Base-by-base conservation (phyloP, 2,329 filamentous ascomycete genomes). In the Dichotomopilus funicola region DNA sequence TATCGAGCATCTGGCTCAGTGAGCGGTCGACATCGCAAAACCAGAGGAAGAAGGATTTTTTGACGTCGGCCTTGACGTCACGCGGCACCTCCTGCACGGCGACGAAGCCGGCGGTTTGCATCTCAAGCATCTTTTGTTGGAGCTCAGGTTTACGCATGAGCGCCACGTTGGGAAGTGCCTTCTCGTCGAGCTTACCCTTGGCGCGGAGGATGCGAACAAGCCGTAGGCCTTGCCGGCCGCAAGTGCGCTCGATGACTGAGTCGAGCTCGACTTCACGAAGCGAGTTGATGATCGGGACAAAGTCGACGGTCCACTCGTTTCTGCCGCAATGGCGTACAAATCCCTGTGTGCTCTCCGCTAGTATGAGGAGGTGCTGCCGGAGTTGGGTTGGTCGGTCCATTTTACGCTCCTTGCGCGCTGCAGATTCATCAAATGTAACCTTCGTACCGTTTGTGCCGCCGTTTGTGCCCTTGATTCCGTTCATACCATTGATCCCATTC, bases 161-260 rank as follows among this genome's bases (percentile, higher is more conserved):
- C 52, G 88, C 88, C 54, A 91, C 79, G 49, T 85, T 85, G 40
- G 88, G 87, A 10, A 96, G 78, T 58, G 88, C 86, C 71, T 95
- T 95, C 71, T 99, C 94, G 62, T 97, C 92, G n/a, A 97, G 77
- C 67, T 94, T 96, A 52, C 94, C 94, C 67, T 91, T 90, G 56
- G 88, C 85, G 41, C 87, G 81, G 19, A 99, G 79, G 54, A 97
- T 90, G 19, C 90, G 87, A 19, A 91, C 81, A n/a, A 99, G 77
- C 7, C 92, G 88, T 13, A 92, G 79, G 0, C 90, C 90, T 47
- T 87, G 77, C 6, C 82, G 80, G 6, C 90, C 91, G 63, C 89
- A 91, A 2, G 83, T 82, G 51, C 89, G 83, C 60, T 87, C 82
- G 54, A 97, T 86, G 43, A 91, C 86, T 11, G 85, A 83, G 69